Evolutionary conservation across 345 rosid species (phyloP), one percentile per base, ranked within the genome.

Genomic region (Firmiana major): DNA sequence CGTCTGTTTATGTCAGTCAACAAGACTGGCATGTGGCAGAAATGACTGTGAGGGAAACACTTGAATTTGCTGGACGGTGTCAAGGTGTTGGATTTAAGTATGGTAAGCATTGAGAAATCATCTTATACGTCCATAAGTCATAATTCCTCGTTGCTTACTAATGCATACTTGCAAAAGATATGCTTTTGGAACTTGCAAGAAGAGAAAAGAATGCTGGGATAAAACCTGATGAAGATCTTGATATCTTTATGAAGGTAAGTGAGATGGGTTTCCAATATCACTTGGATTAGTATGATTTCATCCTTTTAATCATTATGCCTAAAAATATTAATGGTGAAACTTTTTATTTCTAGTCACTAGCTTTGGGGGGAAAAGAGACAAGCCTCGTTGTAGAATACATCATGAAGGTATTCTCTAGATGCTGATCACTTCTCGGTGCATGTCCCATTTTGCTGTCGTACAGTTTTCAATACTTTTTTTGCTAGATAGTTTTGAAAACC

Each of bases 211-310:
- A 87, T 67, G 91, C 94, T 24, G 97, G 97, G 75, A 93, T 96
- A 75, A 92, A 92, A 80, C 98, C 99, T 68, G 97, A 96, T 84
- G 99, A 91, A 86, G 99, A 96, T 85, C 99, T 96, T 78, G 99
- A 96, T 80, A 92, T 96, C 79, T 93, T 96, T 83, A 92, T 96
- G 97, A 96, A 96, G 99, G 99, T 93, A 81, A 17, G 75, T 22
- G 36, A 11, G 40, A 53, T 19, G 60, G 24, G 16, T 71, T 51
- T 16, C 62, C 74, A 40, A 64, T 40, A 6, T 74, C 43, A 24
- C 55, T 16, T 74, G 55, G 77, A 59, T 66, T 59, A 67, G 9
- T 43, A 58, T 43, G 59, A 22, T 43, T 24, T 58, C 55, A 13
- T 28, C 26, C 31, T 59, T 5, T 59, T 42, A 9, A 9, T 73